Evolutionary conservation across 2,329 filamentous ascomycete genomes (phyloP).

Genomic region (Tolypocladium guangdongense): DNA sequence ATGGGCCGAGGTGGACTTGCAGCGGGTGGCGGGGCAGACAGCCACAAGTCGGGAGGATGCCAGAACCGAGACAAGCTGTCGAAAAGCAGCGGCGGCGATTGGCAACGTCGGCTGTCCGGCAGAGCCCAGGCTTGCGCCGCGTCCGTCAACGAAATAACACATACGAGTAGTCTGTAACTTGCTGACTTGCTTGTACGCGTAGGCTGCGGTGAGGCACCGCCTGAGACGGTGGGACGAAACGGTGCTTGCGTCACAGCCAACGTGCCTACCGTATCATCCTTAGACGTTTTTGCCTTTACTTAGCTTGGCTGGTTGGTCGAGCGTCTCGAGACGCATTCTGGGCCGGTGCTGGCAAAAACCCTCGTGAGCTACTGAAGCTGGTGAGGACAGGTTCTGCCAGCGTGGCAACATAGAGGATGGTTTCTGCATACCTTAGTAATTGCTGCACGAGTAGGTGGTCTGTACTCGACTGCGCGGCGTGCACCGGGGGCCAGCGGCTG

Average conservation of each 20-base stretch:
- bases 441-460: no score
- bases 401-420: background rate
- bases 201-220: background rate
- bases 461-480: no score
- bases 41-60: background rate
- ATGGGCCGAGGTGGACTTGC: background rate
- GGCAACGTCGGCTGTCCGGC: constrained; percentile 2
- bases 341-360: background rate
- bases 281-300: no score
- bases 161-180: no score
- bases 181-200: no score
- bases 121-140: background rate
- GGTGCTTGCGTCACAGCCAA: background rate
- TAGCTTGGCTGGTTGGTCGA: background rate
- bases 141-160: background rate
- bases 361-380: background rate
- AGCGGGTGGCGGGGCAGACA: background rate
- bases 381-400: background rate
- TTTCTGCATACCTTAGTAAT: background rate
- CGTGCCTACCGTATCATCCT: no score
- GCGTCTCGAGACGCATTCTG: background rate
- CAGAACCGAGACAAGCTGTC: constrained; percentile 1
- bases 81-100: background rate
- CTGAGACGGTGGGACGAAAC: constrained; percentile 1
- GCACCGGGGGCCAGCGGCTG: no score